Evolutionary conservation across 805 yeast genomes (phyloP).

Genomic region (Candida quercuum): DNA sequence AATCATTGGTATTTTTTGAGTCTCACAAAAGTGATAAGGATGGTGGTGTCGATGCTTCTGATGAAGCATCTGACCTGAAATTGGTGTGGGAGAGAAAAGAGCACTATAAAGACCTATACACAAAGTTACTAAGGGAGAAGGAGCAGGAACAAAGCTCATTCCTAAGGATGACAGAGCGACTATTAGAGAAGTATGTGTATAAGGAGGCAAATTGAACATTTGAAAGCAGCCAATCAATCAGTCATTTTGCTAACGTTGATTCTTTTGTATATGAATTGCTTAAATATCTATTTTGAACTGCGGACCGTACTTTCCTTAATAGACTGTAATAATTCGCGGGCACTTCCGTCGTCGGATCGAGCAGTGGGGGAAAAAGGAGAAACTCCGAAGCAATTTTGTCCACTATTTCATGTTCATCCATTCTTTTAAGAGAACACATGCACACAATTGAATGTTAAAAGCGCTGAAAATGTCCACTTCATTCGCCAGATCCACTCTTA

Average conservation of each 20-base stretch:
- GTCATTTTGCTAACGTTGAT: too few relatives aligned
- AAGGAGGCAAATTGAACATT: not conserved
- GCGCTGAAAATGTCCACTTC: constrained; percentile 10
- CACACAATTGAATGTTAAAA: too few relatives aligned
- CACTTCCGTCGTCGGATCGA: too few relatives aligned
- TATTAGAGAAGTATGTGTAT: constrained; percentile 10
- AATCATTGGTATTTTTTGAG: constrained; percentile 1
- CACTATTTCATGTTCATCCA: too few relatives aligned
- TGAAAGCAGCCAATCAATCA: too few relatives aligned
- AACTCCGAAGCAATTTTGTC: not conserved
- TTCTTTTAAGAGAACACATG: too few relatives aligned
- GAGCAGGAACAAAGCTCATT: constrained; percentile 6
- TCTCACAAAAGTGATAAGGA: constrained; percentile 4
- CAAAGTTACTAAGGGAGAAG: constrained; percentile 4
- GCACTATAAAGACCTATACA: constrained; percentile 15
- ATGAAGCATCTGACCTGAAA: constrained; percentile 1
- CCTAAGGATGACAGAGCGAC: constrained; percentile 1
- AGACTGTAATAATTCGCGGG: too few relatives aligned
- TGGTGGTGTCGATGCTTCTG: not conserved
- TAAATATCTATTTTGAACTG: too few relatives aligned
- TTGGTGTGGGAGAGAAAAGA: constrained; percentile 15
- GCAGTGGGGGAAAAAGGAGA: not conserved
- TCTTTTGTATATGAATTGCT: too few relatives aligned
- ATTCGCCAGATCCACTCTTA: constrained; percentile 17
- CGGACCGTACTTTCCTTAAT: too few relatives aligned